Base-by-base conservation (phyloP, 2,329 filamentous ascomycete species). In the Sarocladium strictum region DNA sequence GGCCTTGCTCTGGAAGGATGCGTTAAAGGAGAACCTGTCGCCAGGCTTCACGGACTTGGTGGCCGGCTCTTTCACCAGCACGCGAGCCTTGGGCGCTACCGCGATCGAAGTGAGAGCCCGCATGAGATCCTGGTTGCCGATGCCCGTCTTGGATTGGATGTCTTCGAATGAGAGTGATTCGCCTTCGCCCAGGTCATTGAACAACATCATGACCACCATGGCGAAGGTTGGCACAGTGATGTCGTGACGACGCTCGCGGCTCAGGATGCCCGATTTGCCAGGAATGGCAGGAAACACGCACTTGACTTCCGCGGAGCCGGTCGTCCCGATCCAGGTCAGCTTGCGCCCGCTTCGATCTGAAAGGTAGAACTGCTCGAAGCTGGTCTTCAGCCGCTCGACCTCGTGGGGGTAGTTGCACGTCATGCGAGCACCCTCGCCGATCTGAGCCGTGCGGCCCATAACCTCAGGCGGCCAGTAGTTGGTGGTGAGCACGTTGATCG, bases 381-480 rank as follows among this genome's bases (percentile, higher is more conserved):
- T 92, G 23, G 87, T 80, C 67, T 92, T 90, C 54, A 96, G 76
- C 10, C 78, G 79, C 57, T 88, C 83, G 51, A 97, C 82, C 35
- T 87, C 83, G 0, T 80, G 69, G 0, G 93, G 91, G 66, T 87
- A 97, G 54, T 83, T 85, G 74, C 88, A 90, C 11, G 66, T 60
- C 47, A 66, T 62, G 17, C 65, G 64, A 32, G 65, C 67, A 57
- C 71, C 73, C 15, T 75, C 74, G 37, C 76, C 72, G 68, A 79
- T 62, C 70, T 80, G 63, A 72, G 79, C 62, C 67, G 77, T 61
- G 57, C 82, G 68, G 7, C 86, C 85, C 84, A 97, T 91, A 12
- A 90, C 83, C 62, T 97, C 92, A 60, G 91, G 83, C 2, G 94
- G 94, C 94, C 94, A 99, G 66, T 90, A 93, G 69, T 95, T 97